Base-by-base conservation (phyloP, 139 green algal species). In the Tetradesmus obliquus region DNA sequence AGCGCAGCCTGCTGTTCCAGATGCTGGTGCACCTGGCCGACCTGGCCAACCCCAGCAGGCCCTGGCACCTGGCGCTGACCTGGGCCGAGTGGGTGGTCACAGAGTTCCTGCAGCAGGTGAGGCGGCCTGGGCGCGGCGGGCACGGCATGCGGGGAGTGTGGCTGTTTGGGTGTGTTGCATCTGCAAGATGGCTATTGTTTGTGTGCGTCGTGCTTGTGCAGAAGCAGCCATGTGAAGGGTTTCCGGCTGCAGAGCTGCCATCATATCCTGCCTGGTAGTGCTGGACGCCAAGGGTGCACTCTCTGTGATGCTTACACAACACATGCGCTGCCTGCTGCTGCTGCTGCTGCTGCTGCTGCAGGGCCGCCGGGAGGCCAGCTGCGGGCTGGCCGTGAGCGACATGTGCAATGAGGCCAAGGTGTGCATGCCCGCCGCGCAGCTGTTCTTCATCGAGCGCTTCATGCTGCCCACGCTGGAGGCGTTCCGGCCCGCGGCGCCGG, bases 341-440 rank as follows among this genome's bases (percentile, higher is more conserved):
- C 19, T 69, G 15, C 82, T 87, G 54, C 82, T 32, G 51, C 22
- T 88, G 24, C 62, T 86, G 12, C 54, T n/a, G 55, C 93, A 97
- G 96, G 97, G 96, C 5, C 96, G 98, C 83, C 84, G 89, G 82
- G 97, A 99, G 94, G 83, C 90, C 2, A 79, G 72, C 6, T 58
- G 91, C 7, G 96, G 95, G 0, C 76, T 99, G 83, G 55, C 94
- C 15, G 93, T 98, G 7, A 97, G 95, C 2, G 84, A 93, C 3
- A 92, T 97, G 84, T 98, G 97, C 93, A 94, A 97, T 87, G 90
- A 94, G 12, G 87, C 91, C 2, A 94, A 90, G 0, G 94, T 95
- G 19, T 94, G 96, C 83, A 96, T 98, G 90, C 91, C 95, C 5
- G 92, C 92, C 20, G 96, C 94, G 69, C 97, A 99, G 94, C 86